phyloP scores from a whole-genome alignment of 2,329 filamentous ascomycete species.

The Lachnellula occidentalis region DNA sequence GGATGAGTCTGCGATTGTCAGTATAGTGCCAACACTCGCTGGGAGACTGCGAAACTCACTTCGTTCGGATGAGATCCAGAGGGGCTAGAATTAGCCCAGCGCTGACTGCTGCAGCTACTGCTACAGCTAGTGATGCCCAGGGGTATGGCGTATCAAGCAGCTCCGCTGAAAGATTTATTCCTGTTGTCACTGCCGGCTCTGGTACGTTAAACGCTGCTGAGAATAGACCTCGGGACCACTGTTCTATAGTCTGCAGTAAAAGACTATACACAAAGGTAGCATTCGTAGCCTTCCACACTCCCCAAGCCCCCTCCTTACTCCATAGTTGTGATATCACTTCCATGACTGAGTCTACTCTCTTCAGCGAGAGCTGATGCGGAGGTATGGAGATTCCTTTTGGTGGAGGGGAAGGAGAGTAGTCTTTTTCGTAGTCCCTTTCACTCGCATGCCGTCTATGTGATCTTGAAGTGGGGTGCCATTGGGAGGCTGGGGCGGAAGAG shows the following conservation, averaged over 20 bases:
- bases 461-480: slow-evolving; percentile 37
- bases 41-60: slow-evolving; percentile 28
- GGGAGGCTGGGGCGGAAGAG: slow-evolving; percentile 42
- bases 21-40: slow-evolving; percentile 8
- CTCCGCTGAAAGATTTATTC: slow-evolving; percentile 39
- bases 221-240: slow-evolving; percentile 86
- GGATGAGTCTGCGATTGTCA: slow-evolving; percentile 59
- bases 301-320: slow-evolving; percentile 83
- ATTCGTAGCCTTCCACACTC: slow-evolving; percentile 92
- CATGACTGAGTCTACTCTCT: slow-evolving; percentile 72
- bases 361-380: slow-evolving; percentile 62
- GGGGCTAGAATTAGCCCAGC: slow-evolving; percentile 80
- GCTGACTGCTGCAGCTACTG: slow-evolving; percentile 56
- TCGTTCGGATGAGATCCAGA: slow-evolving; percentile 83
- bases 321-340: slow-evolving; percentile 85
- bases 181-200: slow-evolving; percentile 62
- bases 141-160: slow-evolving; percentile 80
- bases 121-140: slow-evolving; percentile 71
- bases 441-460: slow-evolving; percentile 31
- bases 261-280: slow-evolving; percentile 88
- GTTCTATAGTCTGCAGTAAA: slow-evolving; percentile 79
- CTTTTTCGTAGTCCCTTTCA: slow-evolving; percentile 28
- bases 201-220: slow-evolving; percentile 86
- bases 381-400: slow-evolving; percentile 33
- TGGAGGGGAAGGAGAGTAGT: slow-evolving; percentile 28